Evolutionary conservation across 2,329 filamentous ascomycete genomes (phyloP).

Genomic region (Waltergamsia citrina): DNA sequence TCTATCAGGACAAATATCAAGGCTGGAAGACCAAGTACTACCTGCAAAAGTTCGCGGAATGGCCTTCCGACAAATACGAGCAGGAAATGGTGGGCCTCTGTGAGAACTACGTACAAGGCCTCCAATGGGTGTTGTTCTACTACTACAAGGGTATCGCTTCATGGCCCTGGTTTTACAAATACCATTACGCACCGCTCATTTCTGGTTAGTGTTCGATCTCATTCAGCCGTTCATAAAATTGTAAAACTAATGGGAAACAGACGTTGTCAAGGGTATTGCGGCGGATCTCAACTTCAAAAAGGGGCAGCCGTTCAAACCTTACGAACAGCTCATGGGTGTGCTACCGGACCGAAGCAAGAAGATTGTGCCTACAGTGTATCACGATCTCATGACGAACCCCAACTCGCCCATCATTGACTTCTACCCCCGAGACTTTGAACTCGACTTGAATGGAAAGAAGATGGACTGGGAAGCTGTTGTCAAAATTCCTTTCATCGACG

Average conservation of each 20-base stretch:
- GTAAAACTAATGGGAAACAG: conserved; percentile 38
- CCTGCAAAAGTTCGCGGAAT: conserved; percentile 75
- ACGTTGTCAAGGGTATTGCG: conserved; percentile 78
- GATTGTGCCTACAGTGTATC: conserved; percentile 82
- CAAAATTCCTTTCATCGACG: conserved; percentile 98
- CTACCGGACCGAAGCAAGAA: conserved; percentile 94
- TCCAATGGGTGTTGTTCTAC: conserved; percentile 98
- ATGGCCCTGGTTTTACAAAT: conserved; percentile 97
- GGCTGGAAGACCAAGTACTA: conserved; percentile 97
- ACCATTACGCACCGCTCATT: conserved; percentile 97
- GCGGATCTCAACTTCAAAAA: conserved; percentile 88
- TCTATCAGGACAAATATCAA: conserved; percentile 84
- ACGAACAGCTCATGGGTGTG: conserved; percentile 96
- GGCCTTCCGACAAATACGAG: conserved; percentile 69
- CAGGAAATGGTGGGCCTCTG: conserved; percentile 70
- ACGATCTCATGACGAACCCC: conserved; percentile 83
- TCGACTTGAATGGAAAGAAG: conserved; percentile 99
- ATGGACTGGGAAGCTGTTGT: conserved; percentile 99
- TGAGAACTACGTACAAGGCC: conserved; percentile 93
- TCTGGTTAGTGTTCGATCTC: conserved; percentile 44
- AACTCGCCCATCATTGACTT: conserved; percentile 95
- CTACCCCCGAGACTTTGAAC: conserved; percentile 90
- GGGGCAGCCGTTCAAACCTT: conserved; percentile 90
- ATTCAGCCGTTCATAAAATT: conserved; percentile 20
- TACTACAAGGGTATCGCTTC: conserved; percentile 96